These are phyloP conservation scores for Vitis riparia DNA, from an alignment of 164 flowering plant species.

Conservation along the genomic window DNA sequence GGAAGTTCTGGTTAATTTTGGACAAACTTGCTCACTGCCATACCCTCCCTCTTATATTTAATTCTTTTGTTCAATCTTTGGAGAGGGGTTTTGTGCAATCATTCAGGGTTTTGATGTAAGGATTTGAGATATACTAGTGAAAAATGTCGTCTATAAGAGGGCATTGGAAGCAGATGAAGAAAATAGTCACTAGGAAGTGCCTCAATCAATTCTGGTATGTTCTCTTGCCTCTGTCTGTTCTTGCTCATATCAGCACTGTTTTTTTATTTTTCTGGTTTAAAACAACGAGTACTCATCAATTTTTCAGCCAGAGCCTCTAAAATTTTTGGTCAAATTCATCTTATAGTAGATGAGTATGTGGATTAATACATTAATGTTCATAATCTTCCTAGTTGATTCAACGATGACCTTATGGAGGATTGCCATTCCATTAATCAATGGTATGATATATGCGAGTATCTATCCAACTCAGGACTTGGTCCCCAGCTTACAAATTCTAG, in stretches of 20 bases:
- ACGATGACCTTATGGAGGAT: constrained; percentile 20
- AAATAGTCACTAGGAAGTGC: background rate
- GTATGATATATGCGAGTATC: constrained; percentile 27
- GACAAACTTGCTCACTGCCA: constrained; percentile 37
- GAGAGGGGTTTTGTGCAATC: no score
- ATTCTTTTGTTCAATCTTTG: no score
- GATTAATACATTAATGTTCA: constrained; percentile 20
- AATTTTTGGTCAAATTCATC: background rate
- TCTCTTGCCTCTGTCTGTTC: background rate
- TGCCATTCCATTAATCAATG: constrained; percentile 20
- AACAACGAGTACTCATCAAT: background rate
- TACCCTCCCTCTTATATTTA: no score
- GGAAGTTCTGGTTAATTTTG: constrained; percentile 63
- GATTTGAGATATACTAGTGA: no score
- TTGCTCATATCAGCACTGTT: background rate
- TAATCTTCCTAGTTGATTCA: constrained; percentile 27
- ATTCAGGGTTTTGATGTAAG: no score
- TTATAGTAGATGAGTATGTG: constrained; percentile 4
- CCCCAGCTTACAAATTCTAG: no score
- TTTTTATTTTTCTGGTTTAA: background rate
- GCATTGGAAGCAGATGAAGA: constrained; percentile 2
- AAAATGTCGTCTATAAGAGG: no score
- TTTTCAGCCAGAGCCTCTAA: background rate
- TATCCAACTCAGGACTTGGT: background rate
- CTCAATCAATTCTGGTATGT: background rate